A percentile compares a stretch with the other conserved stretches of the same genome.
Conservation (phyloP, 2,329 filamentous ascomycete genomes). For the Xylaria digitata region DNA sequence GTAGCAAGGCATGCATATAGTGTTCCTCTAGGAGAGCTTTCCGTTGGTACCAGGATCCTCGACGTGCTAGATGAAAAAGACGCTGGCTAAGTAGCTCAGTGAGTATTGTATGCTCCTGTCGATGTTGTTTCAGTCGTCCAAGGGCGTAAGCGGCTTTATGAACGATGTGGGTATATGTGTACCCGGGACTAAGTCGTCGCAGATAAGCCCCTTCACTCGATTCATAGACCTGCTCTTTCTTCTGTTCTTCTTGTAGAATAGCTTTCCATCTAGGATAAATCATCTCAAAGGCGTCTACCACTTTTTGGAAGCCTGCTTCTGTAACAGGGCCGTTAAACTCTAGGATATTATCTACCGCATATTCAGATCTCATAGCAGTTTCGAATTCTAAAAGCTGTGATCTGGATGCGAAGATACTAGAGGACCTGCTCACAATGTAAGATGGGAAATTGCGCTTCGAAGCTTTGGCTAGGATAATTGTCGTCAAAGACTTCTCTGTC, state of each 20-base stretch:
- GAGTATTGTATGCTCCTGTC: slow-evolving; percentile 78
- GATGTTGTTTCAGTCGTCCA: slow-evolving; percentile 83
- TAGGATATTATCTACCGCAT: slow-evolving; percentile 81
- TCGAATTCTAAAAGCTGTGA: slow-evolving; percentile 87
- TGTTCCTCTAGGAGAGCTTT: slow-evolving; percentile 95
- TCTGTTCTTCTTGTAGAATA: slow-evolving; percentile 78
- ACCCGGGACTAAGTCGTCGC: slow-evolving; percentile 87
- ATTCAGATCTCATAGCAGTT: slow-evolving; percentile 83
- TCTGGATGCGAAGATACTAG: slow-evolving; percentile 87
- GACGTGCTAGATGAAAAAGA: slow-evolving; percentile 84
- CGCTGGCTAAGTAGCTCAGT: slow-evolving; percentile 80
- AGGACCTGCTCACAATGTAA: slow-evolving; percentile 89
- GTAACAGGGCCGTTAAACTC: slow-evolving; percentile 80
- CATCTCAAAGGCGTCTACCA: slow-evolving; percentile 77
- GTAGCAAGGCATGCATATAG: slow-evolving; percentile 79
- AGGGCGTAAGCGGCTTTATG: slow-evolving; percentile 86
- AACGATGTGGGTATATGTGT: slow-evolving; percentile 92
- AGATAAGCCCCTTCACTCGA: slow-evolving; percentile 89
- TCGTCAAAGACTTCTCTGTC: slow-evolving; percentile 96
- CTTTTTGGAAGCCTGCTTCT: slow-evolving; percentile 71
- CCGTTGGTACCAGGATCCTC: slow-evolving; percentile 94
- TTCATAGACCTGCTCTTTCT: slow-evolving; percentile 79
- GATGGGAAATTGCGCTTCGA: slow-evolving; percentile 87
- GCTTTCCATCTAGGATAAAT: slow-evolving; percentile 84
- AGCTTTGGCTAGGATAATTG: slow-evolving; percentile 92